Conservation (phyloP, 352 stramenopile species). For the Phytophthora agathidicida region DNA sequence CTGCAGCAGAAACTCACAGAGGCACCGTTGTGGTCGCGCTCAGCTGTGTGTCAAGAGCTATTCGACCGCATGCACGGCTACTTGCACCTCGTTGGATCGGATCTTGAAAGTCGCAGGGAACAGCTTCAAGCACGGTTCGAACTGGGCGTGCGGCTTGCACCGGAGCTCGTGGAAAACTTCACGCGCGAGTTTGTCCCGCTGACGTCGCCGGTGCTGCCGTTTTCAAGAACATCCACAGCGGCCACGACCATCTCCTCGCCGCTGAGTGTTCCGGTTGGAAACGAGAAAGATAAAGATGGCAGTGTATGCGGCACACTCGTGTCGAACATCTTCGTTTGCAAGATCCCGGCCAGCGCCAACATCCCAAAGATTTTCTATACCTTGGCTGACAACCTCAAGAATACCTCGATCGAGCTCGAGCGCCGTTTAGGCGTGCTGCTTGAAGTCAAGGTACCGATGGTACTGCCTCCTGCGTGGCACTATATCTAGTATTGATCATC, state of each 20-base stretch:
- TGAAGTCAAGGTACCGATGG: constrained; percentile 42
- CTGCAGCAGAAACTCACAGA: constrained; percentile 51
- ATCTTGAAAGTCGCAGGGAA: constrained; percentile 17
- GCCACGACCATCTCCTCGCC: constrained; percentile 26
- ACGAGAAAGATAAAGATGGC: constrained; percentile 9
- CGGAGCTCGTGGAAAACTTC: constrained; percentile 44
- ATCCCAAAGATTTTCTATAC: constrained; percentile 46
- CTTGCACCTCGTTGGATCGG: constrained; percentile 24
- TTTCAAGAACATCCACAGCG: constrained; percentile 46
- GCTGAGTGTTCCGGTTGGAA: constrained; percentile 9
- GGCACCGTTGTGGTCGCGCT: constrained; percentile 46
- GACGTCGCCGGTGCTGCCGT: constrained; percentile 41
- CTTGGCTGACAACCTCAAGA: constrained; percentile 38
- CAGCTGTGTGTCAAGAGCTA: constrained; percentile 37
- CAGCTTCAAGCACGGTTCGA: constrained; percentile 47
- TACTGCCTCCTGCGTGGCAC: constrained; percentile 11
- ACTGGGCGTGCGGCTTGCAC: constrained; percentile 26
- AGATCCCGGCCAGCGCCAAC: constrained; percentile 40
- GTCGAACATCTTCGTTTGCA: constrained; percentile 64
- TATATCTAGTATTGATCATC: neutral
- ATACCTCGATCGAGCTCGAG: constrained; percentile 41
- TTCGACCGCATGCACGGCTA: constrained; percentile 52
- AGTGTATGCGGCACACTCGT: constrained; percentile 43
- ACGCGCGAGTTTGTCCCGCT: constrained; percentile 39
- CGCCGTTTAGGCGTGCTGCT: constrained; percentile 43